A percentile compares a stretch with the other conserved stretches of the same genome.
Conservation (phyloP, 108 stramenopile genomes). For the Licmophora abbreviata region DNA sequence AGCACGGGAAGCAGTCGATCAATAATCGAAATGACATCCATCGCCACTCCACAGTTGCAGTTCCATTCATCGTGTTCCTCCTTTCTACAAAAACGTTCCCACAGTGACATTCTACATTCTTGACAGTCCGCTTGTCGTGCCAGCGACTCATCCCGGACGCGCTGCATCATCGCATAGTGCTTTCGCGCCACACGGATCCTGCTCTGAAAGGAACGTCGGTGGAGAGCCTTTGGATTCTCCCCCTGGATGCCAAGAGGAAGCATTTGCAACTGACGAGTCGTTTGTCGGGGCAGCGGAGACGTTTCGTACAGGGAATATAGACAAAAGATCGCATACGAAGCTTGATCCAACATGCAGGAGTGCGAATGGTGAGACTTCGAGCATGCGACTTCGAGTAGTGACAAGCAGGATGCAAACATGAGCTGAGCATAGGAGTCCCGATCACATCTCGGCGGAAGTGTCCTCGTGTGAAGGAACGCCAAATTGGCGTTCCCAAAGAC, state of each 20-base stretch:
- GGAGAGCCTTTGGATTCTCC: constrained; percentile 5
- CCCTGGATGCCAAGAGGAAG: constrained; percentile 12
- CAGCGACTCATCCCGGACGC: constrained; percentile 9
- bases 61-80: background rate
- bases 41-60: constrained; percentile 19
- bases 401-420: constrained; percentile 25
- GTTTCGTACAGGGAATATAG: constrained; percentile 33
- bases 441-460: constrained; percentile 26
- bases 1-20: constrained; percentile 10
- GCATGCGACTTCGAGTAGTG: constrained; percentile 9
- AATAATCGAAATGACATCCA: constrained; percentile 15
- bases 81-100: no score
- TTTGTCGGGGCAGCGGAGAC: constrained; percentile 24
- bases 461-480: constrained; percentile 21
- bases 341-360: background rate
- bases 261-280: constrained; percentile 18
- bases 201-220: constrained; percentile 21
- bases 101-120: no score
- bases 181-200: constrained; percentile 24
- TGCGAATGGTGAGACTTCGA: constrained; percentile 3
- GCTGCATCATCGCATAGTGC: constrained; percentile 15
- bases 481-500: constrained; percentile 17
- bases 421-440: constrained; percentile 29
- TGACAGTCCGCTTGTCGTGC: constrained; percentile 3
- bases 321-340: constrained; percentile 13